Conservation (phyloP, 164 flowering plant genomes). For the Vitis rotundifolia region DNA sequence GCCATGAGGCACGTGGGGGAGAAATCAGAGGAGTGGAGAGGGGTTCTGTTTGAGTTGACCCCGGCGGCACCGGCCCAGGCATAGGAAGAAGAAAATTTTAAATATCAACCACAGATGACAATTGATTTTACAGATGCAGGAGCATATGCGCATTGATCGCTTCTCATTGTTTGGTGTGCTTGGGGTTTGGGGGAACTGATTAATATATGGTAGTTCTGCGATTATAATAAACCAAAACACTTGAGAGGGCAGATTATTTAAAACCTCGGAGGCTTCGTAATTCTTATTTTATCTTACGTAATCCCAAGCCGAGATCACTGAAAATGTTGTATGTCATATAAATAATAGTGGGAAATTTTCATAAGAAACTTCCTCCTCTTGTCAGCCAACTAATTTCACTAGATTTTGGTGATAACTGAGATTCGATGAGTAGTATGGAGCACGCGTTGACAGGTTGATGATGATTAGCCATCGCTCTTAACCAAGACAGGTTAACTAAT, state of each 20-base stretch:
- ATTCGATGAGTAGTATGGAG: background rate
- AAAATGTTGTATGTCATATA: background rate
- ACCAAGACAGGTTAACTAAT: background rate
- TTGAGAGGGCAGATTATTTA: background rate
- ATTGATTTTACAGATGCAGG: constrained; percentile 11
- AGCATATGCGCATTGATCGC: constrained; percentile 14
- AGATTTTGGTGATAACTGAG: constrained; percentile 5
- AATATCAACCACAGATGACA: constrained; percentile 6
- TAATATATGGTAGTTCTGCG: background rate
- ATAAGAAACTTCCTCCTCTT: constrained; percentile 1
- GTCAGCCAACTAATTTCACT: constrained; percentile 6
- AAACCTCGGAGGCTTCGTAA: background rate
- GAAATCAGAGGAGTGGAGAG: background rate
- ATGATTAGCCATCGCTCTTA: background rate
- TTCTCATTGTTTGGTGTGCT: constrained; percentile 12
- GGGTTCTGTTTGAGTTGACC: too few species aligned
- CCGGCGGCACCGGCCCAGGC: too few species aligned
- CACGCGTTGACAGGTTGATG: constrained; percentile 4
- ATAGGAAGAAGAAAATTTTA: background rate
- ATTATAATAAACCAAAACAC: background rate
- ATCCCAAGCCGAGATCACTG: background rate
- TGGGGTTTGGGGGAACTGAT: background rate
- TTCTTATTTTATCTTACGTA: background rate
- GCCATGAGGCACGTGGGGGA: too few species aligned
- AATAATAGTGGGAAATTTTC: background rate